These are phyloP conservation scores for Diplotaxis tenuifolia DNA, from an alignment of 345 rosid species.

Conservation along the genomic window DNA sequence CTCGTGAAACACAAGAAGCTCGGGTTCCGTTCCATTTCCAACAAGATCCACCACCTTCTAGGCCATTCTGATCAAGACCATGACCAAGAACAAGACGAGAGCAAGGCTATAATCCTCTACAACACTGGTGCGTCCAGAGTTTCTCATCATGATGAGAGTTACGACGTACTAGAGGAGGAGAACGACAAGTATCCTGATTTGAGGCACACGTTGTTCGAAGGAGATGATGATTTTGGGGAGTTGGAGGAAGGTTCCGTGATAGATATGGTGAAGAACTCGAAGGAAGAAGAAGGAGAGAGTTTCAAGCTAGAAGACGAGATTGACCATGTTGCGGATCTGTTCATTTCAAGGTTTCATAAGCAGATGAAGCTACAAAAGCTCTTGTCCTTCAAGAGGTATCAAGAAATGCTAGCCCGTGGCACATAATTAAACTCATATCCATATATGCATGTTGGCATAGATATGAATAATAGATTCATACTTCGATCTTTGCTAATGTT, in stretches of 20 bases:
- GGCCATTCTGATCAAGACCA: slow-evolving; percentile 32
- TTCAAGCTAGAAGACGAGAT: slow-evolving; percentile 86
- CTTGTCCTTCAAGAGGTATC: slow-evolving; percentile 70
- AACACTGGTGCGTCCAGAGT: slow-evolving; percentile 19
- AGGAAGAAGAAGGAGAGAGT: slow-evolving; percentile 59
- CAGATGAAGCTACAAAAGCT: slow-evolving; percentile 83
- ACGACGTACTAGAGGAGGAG: slow-evolving; percentile 27
- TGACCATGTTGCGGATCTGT: slow-evolving; percentile 73
- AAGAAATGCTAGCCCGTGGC: slow-evolving; percentile 57
- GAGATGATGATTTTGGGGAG: slow-evolving; percentile 36
- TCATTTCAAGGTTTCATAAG: slow-evolving; percentile 72
- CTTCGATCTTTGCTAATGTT: slow-evolving; percentile 15
- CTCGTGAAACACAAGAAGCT: no score
- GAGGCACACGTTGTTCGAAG: slow-evolving; percentile 52
- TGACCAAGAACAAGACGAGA: slow-evolving; percentile 10
- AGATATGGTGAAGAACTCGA: slow-evolving; percentile 63
- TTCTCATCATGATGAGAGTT: slow-evolving; percentile 7
- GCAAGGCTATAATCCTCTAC: slow-evolving; percentile 39
- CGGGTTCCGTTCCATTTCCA: slow-evolving; percentile 54
- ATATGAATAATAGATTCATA: slow-evolving; percentile 17
- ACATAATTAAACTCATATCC: slow-evolving; percentile 3
- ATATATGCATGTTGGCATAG: not conserved
- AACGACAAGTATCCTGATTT: slow-evolving; percentile 58
- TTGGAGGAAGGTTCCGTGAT: slow-evolving; percentile 54
- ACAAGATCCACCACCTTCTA: slow-evolving; percentile 55